These are phyloP conservation scores for Puccinia horiana DNA, from an alignment of 1,284 basidiomycete species.

Conservation along the genomic window DNA sequence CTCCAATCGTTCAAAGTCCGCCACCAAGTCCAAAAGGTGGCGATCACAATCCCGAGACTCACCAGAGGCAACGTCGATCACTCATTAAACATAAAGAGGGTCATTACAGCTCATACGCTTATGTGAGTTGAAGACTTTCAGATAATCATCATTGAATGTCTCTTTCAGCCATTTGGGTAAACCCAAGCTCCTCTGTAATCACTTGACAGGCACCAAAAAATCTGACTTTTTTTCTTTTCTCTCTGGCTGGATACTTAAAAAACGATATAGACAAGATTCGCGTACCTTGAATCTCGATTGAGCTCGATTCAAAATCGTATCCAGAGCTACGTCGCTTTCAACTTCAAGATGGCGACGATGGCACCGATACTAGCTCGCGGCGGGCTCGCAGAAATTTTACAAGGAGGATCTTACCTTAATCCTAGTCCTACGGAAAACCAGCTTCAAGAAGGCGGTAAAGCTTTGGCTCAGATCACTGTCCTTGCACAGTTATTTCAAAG, in stretches of 20 bases:
- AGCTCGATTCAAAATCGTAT: conserved; percentile 39
- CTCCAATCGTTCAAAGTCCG: not conserved
- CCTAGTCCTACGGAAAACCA: conserved; percentile 28
- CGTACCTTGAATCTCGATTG: conserved; percentile 29
- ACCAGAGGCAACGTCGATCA: conserved; percentile 11
- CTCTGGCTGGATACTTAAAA: not conserved
- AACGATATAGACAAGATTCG: conserved; percentile 27
- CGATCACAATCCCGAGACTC: not conserved
- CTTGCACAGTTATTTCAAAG: conserved; percentile 30
- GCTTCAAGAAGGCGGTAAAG: conserved; percentile 32
- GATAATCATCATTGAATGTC: not conserved
- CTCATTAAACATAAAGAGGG: conserved; percentile 22
- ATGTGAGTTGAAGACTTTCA: not conserved
- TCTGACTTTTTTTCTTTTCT: conserved; percentile 2
- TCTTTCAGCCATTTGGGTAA: not conserved
- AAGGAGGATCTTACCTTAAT: conserved; percentile 15
- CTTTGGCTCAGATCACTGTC: conserved; percentile 36
- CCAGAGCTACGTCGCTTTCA: conserved; percentile 30
- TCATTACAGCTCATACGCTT: conserved; percentile 22
- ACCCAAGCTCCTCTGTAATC: not conserved
- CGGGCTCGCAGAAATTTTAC: conserved; percentile 32
- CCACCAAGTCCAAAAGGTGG: conserved; percentile 4
- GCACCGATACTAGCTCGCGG: conserved; percentile 27
- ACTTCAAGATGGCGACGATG: conserved; percentile 44
- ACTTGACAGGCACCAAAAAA: not conserved